phyloP scores from a whole-genome alignment of 371 early-diverging fungal genomes.

The Cokeromyces recurvatus region DNA sequence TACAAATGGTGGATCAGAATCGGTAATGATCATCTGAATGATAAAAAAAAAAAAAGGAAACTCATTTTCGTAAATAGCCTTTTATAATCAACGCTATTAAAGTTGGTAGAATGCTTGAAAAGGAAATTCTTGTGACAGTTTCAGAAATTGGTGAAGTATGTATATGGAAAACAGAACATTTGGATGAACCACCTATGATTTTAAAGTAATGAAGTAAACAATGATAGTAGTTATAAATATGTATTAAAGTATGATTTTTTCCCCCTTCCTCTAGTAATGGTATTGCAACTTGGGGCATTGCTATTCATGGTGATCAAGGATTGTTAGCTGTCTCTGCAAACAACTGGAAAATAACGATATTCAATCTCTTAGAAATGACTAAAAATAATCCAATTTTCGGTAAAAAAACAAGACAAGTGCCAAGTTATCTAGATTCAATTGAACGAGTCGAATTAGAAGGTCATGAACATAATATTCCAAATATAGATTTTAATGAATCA shows the following conservation, averaged over 20 bases:
- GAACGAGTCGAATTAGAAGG: slow-evolving; percentile 30
- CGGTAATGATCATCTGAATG: slow-evolving; percentile 8
- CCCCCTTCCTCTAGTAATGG: slow-evolving; percentile 15
- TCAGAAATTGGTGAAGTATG: slow-evolving; percentile 48
- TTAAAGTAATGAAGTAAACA: slow-evolving; percentile 29
- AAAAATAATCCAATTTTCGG: slow-evolving; percentile 17
- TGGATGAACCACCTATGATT: slow-evolving; percentile 38
- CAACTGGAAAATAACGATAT: slow-evolving; percentile 50
- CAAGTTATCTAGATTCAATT: slow-evolving; percentile 11
- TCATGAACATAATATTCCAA: slow-evolving; percentile 63
- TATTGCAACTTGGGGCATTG: slow-evolving; percentile 61
- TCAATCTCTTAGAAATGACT: slow-evolving; percentile 33
- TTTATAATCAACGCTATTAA: slow-evolving; percentile 58
- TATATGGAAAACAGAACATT: slow-evolving; percentile 47
- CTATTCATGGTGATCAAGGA: slow-evolving; percentile 46
- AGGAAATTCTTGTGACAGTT: slow-evolving; percentile 50
- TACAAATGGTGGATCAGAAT: slow-evolving; percentile 11
- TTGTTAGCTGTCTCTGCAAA: slow-evolving; percentile 62
- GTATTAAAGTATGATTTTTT: too few species aligned
- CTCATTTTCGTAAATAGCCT: slow-evolving; percentile 7
- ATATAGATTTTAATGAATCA: slow-evolving; percentile 48
- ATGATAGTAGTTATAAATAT: neutral
- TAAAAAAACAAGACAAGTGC: neutral
- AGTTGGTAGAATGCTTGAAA: slow-evolving; percentile 37
- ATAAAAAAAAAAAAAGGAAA: neutral